A percentile compares a stretch with the other conserved stretches of the same genome.
phyloP scores from a whole-genome alignment of 257 asterid genomes.

The Eucommia ulmoides region DNA sequence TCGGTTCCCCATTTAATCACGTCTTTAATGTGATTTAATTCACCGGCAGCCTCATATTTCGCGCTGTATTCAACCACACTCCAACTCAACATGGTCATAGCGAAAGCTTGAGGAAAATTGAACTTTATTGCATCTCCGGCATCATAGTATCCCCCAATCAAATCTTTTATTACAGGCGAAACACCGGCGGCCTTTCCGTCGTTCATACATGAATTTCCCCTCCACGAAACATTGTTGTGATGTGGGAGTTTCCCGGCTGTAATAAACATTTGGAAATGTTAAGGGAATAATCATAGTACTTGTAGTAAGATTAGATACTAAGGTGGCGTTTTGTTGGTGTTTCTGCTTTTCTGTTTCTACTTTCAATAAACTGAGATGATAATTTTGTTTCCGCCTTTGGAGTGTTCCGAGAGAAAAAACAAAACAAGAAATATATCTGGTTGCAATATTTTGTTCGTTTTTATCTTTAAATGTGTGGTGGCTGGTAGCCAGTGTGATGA shows the following conservation, averaged over 20 bases:
- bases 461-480: too few species aligned
- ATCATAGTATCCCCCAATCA: background rate
- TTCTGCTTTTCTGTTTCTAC: too few species aligned
- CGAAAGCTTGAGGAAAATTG: background rate
- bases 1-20: constrained; percentile 1
- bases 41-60: background rate
- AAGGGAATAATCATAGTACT: too few species aligned
- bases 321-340: too few species aligned
- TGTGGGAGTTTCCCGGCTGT: background rate
- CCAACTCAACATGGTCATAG: constrained; percentile 3
- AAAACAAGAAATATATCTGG: too few species aligned
- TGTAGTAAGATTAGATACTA: too few species aligned
- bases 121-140: background rate
- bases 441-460: too few species aligned
- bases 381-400: too few species aligned
- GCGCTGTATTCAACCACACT: background rate
- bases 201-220: background rate
- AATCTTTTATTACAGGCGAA: background rate
- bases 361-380: too few species aligned
- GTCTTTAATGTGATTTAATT: background rate
- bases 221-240: background rate
- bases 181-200: background rate
- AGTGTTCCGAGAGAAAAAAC: too few species aligned
- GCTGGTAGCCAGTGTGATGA: too few species aligned
- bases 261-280: too few species aligned